These are phyloP conservation scores for Penicillium coprophilum DNA, from an alignment of 495 filamentous ascomycete species.

Conservation along the genomic window DNA sequence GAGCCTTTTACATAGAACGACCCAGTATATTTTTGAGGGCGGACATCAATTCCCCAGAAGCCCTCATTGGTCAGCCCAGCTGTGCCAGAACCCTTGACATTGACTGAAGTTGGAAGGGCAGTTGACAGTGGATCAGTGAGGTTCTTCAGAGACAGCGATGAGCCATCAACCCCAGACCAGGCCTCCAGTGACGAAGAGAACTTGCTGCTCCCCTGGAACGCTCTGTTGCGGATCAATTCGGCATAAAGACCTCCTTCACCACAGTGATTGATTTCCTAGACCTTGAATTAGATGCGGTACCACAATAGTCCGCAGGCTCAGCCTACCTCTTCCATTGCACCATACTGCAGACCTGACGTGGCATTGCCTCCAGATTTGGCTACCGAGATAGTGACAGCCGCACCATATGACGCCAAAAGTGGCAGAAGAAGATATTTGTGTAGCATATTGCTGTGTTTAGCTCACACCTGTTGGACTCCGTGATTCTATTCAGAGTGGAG, in stretches of 20 bases:
- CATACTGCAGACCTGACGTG: slow-evolving; percentile 54
- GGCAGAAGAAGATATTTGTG: slow-evolving; percentile 28
- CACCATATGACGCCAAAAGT: slow-evolving; percentile 29
- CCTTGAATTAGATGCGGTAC: slow-evolving; percentile 6
- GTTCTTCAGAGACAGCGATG: slow-evolving; percentile 52
- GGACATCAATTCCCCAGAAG: slow-evolving; percentile 64
- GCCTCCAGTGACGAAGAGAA: slow-evolving; percentile 48
- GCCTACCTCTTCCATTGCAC: slow-evolving; percentile 57
- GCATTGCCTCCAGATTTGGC: slow-evolving; percentile 51
- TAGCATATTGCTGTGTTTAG: slow-evolving; percentile 21
- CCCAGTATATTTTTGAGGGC: slow-evolving; percentile 50
- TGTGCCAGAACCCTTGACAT: slow-evolving; percentile 47
- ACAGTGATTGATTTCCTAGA: slow-evolving; percentile 68
- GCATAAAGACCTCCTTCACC: slow-evolving; percentile 77
- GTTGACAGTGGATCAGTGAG: slow-evolving; percentile 56
- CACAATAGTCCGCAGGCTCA: background rate
- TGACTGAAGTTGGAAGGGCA: slow-evolving; percentile 61
- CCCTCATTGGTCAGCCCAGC: slow-evolving; percentile 59
- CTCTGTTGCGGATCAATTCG: slow-evolving; percentile 69
- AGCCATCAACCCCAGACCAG: slow-evolving; percentile 55
- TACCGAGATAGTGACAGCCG: slow-evolving; percentile 40
- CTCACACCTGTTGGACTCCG: slow-evolving; percentile 5
- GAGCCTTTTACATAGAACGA: slow-evolving; percentile 58
- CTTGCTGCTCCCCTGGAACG: slow-evolving; percentile 59
- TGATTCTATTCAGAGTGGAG: slow-evolving; percentile 11